A percentile compares a stretch with the other conserved stretches of the same genome.
phyloP scores from a whole-genome alignment of 2,329 filamentous ascomycete genomes.

The Aspergillus udagawae region DNA sequence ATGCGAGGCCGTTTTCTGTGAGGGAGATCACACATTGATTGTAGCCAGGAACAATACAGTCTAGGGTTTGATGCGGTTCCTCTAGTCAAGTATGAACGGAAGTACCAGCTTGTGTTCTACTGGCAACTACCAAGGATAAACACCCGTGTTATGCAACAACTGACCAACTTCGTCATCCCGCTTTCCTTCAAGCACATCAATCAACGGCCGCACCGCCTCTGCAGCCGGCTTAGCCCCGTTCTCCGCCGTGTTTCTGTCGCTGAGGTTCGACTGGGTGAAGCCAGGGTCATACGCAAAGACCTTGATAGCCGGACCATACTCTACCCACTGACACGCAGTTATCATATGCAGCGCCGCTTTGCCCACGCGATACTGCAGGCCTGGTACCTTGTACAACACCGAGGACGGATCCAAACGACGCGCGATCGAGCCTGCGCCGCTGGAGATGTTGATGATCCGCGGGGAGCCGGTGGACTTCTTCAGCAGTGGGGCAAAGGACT shows the following conservation, averaged over 20 bases:
- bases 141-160: conserved; percentile 11
- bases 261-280: conserved; percentile 9
- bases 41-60: background rate
- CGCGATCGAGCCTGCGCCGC: conserved; percentile 27
- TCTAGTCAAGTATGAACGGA: too few species aligned
- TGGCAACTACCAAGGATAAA: conserved; percentile 7
- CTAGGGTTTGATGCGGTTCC: background rate
- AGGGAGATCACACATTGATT: background rate
- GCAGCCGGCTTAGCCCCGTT: conserved; percentile 8
- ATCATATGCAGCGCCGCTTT: conserved; percentile 44
- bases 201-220: conserved; percentile 10
- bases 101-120: background rate
- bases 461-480: conserved; percentile 7
- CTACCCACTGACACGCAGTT: conserved; percentile 4
- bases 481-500: conserved; percentile 31
- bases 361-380: conserved; percentile 36
- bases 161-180: conserved; percentile 8
- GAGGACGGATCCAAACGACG: conserved; percentile 22
- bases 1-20: background rate
- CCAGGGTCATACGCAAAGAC: conserved; percentile 11
- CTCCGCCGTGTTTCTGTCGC: conserved; percentile 7
- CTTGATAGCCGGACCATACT: conserved; percentile 9
- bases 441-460: conserved; percentile 32
- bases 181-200: conserved; percentile 10
- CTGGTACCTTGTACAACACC: conserved; percentile 26